These are phyloP conservation scores for Rhytidhysteron rufulum DNA, from an alignment of 2,329 filamentous ascomycete species.

Conservation along the genomic window DNA sequence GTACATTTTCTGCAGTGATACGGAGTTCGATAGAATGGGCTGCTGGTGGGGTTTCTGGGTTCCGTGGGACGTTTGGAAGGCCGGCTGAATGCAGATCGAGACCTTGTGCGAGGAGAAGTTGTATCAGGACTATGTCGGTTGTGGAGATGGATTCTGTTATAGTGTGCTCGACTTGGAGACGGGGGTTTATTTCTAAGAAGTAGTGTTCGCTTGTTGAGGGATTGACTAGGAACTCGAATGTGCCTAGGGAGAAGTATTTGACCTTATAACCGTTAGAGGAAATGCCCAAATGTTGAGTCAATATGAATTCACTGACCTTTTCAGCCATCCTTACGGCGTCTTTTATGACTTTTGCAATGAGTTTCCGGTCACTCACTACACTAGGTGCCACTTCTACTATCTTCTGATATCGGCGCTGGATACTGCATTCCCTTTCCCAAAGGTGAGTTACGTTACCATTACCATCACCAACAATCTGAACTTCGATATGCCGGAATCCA, in stretches of 20 bases:
- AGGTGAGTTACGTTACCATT: constrained; percentile 50
- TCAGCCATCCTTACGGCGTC: constrained; percentile 52
- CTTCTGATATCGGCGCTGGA: constrained; percentile 60
- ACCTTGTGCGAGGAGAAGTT: constrained; percentile 54
- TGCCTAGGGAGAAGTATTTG: constrained; percentile 56
- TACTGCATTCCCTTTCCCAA: constrained; percentile 60
- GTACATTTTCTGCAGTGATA: constrained; percentile 55
- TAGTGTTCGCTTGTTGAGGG: constrained; percentile 48
- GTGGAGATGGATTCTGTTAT: constrained; percentile 55
- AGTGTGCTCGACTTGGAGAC: constrained; percentile 61
- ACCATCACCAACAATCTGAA: constrained; percentile 59
- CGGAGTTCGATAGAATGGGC: constrained; percentile 54
- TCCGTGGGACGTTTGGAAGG: constrained; percentile 16
- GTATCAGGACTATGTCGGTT: constrained; percentile 53
- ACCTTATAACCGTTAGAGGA: constrained; percentile 3
- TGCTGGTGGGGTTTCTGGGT: constrained; percentile 35
- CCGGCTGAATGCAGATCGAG: constrained; percentile 35
- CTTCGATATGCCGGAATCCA: constrained; percentile 59
- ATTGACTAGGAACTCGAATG: constrained; percentile 62
- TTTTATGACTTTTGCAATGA: constrained; percentile 50
- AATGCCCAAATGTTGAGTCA: not conserved
- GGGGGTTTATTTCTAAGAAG: constrained; percentile 60
- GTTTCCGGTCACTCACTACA: constrained; percentile 42
- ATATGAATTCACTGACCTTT: constrained; percentile 41
- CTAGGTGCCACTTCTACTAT: constrained; percentile 58